phyloP scores from a whole-genome alignment of 768 basidiomycete genomes.

The Leucocoprinus sp. region DNA sequence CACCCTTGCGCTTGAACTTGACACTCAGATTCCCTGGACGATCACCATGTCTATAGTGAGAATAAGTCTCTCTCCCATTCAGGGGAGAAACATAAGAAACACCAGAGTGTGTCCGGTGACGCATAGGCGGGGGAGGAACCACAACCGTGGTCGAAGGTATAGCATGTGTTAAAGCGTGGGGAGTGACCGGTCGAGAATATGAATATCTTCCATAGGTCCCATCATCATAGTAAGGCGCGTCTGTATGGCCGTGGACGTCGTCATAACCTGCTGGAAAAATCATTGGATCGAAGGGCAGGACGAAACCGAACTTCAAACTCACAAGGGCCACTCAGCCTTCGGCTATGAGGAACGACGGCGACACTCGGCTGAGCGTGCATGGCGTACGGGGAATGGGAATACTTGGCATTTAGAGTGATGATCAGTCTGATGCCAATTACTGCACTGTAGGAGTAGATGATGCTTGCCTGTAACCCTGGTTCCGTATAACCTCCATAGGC shows the following conservation, averaged over 20 bases:
- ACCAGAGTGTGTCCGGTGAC: conserved; percentile 41
- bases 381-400: conserved; percentile 38
- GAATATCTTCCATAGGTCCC: conserved; percentile 28
- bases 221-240: conserved; percentile 46
- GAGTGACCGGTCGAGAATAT: conserved; percentile 14
- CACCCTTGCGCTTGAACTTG: conserved; percentile 70
- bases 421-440: conserved; percentile 3
- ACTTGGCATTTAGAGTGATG: conserved; percentile 21
- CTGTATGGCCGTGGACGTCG: conserved; percentile 36
- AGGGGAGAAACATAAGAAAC: conserved; percentile 33
- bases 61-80: conserved; percentile 3
- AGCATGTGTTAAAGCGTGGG: conserved; percentile 11
- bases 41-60: conserved; percentile 25
- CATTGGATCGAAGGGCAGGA: neutral
- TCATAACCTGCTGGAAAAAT: conserved; percentile 40
- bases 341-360: conserved; percentile 29
- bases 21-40: conserved; percentile 43
- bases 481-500: conserved; percentile 35
- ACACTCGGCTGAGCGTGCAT: conserved; percentile 32
- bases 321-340: conserved; percentile 36
- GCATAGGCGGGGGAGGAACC: conserved; percentile 22
- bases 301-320: conserved; percentile 10
- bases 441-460: neutral
- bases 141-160: conserved; percentile 23
- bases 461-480: conserved; percentile 33